Percentiles rank a stretch among this genome's conserved stretches.
These are phyloP conservation scores for Metschnikowia orientalis DNA, from an alignment of 805 yeast species.

Conservation along the genomic window DNA sequence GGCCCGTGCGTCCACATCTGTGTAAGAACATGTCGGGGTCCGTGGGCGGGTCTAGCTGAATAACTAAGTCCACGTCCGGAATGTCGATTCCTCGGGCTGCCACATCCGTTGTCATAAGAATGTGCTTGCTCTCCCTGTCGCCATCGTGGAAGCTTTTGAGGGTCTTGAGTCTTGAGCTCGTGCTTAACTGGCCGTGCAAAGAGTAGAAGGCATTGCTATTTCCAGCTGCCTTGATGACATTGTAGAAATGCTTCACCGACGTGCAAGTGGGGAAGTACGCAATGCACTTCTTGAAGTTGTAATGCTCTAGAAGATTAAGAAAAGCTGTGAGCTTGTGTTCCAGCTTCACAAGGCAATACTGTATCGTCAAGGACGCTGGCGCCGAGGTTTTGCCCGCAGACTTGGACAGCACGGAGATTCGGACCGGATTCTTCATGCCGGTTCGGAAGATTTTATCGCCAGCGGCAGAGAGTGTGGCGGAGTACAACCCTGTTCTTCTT, in stretches of 20 bases:
- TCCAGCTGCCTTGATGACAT: constrained; percentile 42
- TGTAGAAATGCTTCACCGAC: constrained; percentile 73
- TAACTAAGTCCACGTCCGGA: constrained; percentile 87
- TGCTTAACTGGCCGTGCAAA: constrained; percentile 86
- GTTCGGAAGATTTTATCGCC: constrained; percentile 74
- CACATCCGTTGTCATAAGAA: constrained; percentile 92
- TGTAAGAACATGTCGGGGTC: constrained; percentile 90
- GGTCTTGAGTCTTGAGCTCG: constrained; percentile 73
- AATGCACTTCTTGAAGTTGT: constrained; percentile 70
- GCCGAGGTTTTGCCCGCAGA: constrained; percentile 28
- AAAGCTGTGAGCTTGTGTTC: constrained; percentile 57
- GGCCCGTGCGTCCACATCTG: constrained; percentile 91
- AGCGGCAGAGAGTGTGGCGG: constrained; percentile 87
- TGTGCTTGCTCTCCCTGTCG: constrained; percentile 43
- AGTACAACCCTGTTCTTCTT: constrained; percentile 87
- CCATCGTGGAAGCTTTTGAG: constrained; percentile 55
- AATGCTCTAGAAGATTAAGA: constrained; percentile 47
- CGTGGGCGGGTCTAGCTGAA: constrained; percentile 94
- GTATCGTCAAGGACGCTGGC: constrained; percentile 63
- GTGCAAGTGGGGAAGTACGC: constrained; percentile 92
- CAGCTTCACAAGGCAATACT: constrained; percentile 57
- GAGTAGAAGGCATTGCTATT: constrained; percentile 48
- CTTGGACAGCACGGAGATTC: constrained; percentile 66
- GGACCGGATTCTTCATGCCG: constrained; percentile 92
- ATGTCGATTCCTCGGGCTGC: constrained; percentile 97